These are phyloP conservation scores for Bauhinia variegata DNA, from an alignment of 306 rosid species.

Conservation along the genomic window DNA sequence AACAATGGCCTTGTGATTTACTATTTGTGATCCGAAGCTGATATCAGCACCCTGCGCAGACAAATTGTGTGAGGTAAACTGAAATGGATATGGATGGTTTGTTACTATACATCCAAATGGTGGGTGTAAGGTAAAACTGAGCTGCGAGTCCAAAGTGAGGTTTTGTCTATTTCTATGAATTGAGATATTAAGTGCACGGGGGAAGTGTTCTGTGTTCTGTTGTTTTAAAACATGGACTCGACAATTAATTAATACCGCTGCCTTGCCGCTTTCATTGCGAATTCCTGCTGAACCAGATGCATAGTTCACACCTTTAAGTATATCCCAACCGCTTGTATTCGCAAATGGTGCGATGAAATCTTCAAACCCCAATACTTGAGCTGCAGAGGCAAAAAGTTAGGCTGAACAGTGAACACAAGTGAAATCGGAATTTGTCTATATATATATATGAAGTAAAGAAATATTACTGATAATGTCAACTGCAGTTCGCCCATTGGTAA, in stretches of 20 bases:
- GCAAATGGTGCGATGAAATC: slow-evolving; percentile 32
- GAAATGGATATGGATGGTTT: too few relatives aligned
- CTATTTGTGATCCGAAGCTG: slow-evolving; percentile 33
- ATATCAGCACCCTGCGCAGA: slow-evolving; percentile 40
- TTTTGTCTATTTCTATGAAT: too few relatives aligned
- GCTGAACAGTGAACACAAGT: too few relatives aligned
- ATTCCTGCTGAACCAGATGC: slow-evolving; percentile 39
- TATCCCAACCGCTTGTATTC: slow-evolving; percentile 17
- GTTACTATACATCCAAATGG: too few relatives aligned
- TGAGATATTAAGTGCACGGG: too few relatives aligned
- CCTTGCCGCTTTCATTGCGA: slow-evolving; percentile 3
- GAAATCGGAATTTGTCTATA: neutral
- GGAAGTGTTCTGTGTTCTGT: too few relatives aligned
- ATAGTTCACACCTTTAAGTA: slow-evolving; percentile 33
- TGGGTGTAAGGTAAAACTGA: too few relatives aligned
- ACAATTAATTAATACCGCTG: too few relatives aligned
- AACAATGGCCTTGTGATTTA: slow-evolving; percentile 31
- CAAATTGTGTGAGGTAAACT: too few relatives aligned
- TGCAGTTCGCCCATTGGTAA: slow-evolving; percentile 27
- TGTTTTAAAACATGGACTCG: too few relatives aligned
- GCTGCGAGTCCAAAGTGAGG: too few relatives aligned
- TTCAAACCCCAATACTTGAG: slow-evolving; percentile 29
- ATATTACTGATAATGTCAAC: slow-evolving; percentile 44
- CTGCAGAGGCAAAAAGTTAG: neutral
- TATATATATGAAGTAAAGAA: neutral